Evolutionary conservation across 2,329 filamentous ascomycete genomes (phyloP).

Genomic region (Diplodia mutila): DNA sequence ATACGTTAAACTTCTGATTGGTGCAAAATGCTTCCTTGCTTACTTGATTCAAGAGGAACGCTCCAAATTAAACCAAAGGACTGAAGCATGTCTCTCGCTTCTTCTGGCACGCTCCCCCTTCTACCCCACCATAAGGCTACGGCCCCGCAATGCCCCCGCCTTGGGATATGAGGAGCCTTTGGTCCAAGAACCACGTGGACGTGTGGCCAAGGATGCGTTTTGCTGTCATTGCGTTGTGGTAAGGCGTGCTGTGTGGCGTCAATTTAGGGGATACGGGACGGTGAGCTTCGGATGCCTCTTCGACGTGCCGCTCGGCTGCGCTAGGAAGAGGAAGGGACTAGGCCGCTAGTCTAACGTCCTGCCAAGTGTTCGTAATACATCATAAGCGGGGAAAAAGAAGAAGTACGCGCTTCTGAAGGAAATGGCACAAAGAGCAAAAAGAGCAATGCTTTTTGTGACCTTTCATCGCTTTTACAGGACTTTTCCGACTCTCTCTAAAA

Average conservation of each 20-base stretch:
- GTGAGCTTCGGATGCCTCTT: neutral
- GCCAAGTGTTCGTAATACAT: neutral
- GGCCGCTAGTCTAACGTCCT: neutral
- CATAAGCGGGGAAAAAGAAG: neutral
- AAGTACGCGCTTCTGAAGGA: neutral
- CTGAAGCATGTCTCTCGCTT: too few species aligned
- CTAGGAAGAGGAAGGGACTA: neutral
- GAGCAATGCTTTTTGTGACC: neutral
- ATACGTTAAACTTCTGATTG: too few species aligned
- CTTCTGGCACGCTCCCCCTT: too few species aligned
- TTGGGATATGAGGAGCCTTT: neutral
- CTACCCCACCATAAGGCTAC: neutral
- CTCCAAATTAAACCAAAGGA: too few species aligned
- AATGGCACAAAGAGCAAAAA: neutral
- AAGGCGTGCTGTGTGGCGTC: neutral
- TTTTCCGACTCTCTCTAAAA: neutral
- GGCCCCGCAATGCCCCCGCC: neutral
- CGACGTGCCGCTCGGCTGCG: neutral
- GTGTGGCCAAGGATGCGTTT: neutral
- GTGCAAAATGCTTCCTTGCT: too few species aligned
- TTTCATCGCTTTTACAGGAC: neutral
- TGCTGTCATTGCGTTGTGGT: neutral
- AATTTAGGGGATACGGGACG: neutral
- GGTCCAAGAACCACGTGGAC: neutral
- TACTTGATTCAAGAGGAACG: too few species aligned